Conservation (phyloP, 495 filamentous ascomycete species). For the Talaromyces thailandensis region DNA sequence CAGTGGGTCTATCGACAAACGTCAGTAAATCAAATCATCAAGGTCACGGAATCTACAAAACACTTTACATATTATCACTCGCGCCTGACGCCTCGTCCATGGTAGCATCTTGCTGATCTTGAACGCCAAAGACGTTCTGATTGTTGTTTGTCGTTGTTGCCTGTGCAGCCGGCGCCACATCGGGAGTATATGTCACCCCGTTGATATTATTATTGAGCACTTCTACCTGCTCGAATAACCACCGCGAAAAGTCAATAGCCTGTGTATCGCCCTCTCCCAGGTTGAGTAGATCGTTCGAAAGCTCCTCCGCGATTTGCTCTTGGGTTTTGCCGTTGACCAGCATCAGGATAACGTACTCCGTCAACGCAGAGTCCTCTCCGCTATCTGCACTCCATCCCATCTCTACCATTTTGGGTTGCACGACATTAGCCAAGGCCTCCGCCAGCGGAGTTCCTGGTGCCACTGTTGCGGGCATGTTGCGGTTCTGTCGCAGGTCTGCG, state of each 20-base stretch:
- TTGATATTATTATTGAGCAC: slow-evolving; percentile 55
- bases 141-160: slow-evolving; percentile 27
- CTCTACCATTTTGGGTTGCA: slow-evolving; percentile 92
- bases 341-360: slow-evolving; percentile 96
- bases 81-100: slow-evolving; percentile 55
- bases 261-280: slow-evolving; percentile 76
- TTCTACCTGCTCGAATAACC: slow-evolving; percentile 83
- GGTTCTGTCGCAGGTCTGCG: not conserved
- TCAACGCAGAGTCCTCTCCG: slow-evolving; percentile 72
- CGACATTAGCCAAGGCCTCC: slow-evolving; percentile 64
- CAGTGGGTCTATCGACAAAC: slow-evolving; percentile 61
- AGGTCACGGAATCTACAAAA: not conserved
- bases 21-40: not conserved
- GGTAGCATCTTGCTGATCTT: slow-evolving; percentile 46
- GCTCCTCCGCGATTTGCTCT: slow-evolving; percentile 78
- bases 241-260: slow-evolving; percentile 74
- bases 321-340: slow-evolving; percentile 88
- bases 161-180: slow-evolving; percentile 16
- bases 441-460: slow-evolving; percentile 68
- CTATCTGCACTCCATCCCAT: slow-evolving; percentile 81
- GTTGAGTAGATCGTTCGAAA: slow-evolving; percentile 79
- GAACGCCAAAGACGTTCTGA: slow-evolving; percentile 11
- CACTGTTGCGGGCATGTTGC: slow-evolving; percentile 63
- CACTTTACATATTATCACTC: slow-evolving; percentile 62
- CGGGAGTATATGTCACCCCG: slow-evolving; percentile 18